Conservation (phyloP, 2,329 filamentous ascomycete genomes). For the Phialophora chinensis region DNA sequence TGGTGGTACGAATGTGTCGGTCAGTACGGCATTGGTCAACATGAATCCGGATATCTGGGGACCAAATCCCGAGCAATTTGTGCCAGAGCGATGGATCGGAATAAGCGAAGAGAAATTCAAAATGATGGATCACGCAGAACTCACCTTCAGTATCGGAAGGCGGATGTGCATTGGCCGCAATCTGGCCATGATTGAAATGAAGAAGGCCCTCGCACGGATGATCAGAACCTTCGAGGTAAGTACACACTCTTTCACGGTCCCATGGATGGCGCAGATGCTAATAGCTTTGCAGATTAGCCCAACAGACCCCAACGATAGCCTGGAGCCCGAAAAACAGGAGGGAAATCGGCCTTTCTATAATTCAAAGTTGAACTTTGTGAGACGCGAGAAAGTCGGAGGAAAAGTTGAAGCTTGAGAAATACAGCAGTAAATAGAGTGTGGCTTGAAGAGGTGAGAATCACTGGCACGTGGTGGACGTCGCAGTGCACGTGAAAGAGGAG, state of each 20-base stretch:
- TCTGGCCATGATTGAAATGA: conserved; percentile 31
- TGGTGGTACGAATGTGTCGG: conserved; percentile 27
- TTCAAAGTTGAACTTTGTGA: conserved; percentile 5
- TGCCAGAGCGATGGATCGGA: conserved; percentile 55
- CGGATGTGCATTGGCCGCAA: conserved; percentile 29
- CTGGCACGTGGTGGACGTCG: background rate
- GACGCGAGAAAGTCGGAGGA: background rate
- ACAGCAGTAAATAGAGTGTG: background rate
- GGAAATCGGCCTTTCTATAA: conserved; percentile 6
- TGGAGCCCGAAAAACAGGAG: background rate
- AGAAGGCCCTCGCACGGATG: conserved; percentile 27
- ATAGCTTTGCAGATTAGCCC: conserved; percentile 3
- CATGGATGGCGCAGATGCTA: conserved; percentile 2
- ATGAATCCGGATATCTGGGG: conserved; percentile 48
- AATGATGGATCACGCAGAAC: conserved; percentile 41
- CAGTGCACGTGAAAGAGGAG: background rate
- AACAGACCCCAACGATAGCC: conserved; percentile 5
- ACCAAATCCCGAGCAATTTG: conserved; percentile 47
- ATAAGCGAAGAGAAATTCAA: conserved; percentile 39
- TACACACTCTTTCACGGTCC: background rate
- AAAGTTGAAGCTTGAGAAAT: background rate
- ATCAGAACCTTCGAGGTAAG: conserved; percentile 28
- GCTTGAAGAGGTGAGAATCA: no score
- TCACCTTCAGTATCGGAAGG: conserved; percentile 23
- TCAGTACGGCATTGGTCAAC: conserved; percentile 49